A percentile compares a stretch with the other conserved stretches of the same genome.
phyloP scores from a whole-genome alignment of 139 green algal species.

The Chlamydomonas applanata region DNA sequence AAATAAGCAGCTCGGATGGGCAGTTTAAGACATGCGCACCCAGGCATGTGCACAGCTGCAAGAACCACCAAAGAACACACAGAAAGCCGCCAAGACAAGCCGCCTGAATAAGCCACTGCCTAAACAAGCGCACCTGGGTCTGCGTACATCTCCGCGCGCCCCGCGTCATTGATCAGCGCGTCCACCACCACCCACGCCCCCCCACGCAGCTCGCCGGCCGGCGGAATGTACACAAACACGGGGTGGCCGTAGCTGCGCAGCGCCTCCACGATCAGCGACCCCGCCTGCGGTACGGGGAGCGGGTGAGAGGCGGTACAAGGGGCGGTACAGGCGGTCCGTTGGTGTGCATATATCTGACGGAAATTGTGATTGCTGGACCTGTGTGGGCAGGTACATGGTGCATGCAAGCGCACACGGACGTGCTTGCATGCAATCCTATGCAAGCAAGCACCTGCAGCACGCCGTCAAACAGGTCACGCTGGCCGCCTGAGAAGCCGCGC shows the following conservation, averaged over 20 bases:
- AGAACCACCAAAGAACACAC: no score
- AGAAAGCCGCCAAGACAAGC: no score
- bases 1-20: no score
- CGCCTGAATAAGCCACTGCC: no score
- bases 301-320: background rate
- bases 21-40: no score
- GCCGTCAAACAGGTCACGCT: constrained; percentile 97
- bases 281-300: constrained; percentile 67
- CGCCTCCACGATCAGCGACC: constrained; percentile 94
- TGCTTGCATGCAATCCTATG: no score
- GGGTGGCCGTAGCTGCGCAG: constrained; percentile 89
- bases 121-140: constrained; percentile 52
- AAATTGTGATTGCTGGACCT: background rate
- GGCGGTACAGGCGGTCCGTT: no score
- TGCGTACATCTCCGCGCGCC: constrained; percentile 78
- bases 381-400: background rate
- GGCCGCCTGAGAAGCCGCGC: constrained; percentile 95
- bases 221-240: constrained; percentile 95
- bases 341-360: background rate
- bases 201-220: constrained; percentile 87
- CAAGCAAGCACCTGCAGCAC: constrained; percentile 91
- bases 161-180: constrained; percentile 74
- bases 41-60: no score
- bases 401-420: no score
- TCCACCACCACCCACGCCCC: constrained; percentile 99